Conservation (phyloP, 441 rosid species). For the Brassica hybrid region DNA sequence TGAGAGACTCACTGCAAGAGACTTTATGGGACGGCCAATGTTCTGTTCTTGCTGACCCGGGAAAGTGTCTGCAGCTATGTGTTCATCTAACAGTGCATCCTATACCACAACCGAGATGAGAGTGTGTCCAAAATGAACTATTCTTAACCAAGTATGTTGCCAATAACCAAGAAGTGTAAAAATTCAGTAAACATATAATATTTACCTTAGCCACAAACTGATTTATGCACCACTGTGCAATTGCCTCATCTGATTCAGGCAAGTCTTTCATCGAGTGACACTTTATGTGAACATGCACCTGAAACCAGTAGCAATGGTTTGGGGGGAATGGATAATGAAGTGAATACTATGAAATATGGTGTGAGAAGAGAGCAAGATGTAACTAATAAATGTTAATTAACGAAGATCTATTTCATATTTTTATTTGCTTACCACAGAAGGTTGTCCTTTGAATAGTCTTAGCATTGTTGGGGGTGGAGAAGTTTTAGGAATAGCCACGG, state of each 20-base stretch:
- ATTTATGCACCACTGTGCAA: conserved; percentile 99
- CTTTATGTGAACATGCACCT: conserved; percentile 86
- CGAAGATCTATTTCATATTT: too few species aligned
- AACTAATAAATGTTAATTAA: too few species aligned
- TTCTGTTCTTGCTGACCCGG: conserved; percentile 74
- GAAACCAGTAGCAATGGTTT: conserved; percentile 40
- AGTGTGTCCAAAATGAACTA: too few species aligned
- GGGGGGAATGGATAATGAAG: neutral
- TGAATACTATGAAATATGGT: too few species aligned
- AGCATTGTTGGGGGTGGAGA: too few species aligned
- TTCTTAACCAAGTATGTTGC: neutral
- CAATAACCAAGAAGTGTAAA: neutral
- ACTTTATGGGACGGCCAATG: conserved; percentile 73
- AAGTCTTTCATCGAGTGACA: conserved; percentile 83
- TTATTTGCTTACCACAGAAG: too few species aligned
- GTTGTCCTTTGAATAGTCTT: too few species aligned
- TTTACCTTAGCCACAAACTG: conserved; percentile 80
- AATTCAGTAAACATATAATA: neutral
- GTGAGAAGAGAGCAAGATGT: too few species aligned
- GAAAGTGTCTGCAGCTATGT: conserved; percentile 77
- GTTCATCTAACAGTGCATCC: conserved; percentile 90
- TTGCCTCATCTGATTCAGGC: conserved; percentile 88
- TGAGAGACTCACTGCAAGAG: conserved; percentile 69
- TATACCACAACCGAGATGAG: conserved; percentile 23
- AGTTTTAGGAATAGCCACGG: too few species aligned